Evolutionary conservation across 2,329 filamentous ascomycete genomes (phyloP).

Genomic region (Diaporthe helianthi): DNA sequence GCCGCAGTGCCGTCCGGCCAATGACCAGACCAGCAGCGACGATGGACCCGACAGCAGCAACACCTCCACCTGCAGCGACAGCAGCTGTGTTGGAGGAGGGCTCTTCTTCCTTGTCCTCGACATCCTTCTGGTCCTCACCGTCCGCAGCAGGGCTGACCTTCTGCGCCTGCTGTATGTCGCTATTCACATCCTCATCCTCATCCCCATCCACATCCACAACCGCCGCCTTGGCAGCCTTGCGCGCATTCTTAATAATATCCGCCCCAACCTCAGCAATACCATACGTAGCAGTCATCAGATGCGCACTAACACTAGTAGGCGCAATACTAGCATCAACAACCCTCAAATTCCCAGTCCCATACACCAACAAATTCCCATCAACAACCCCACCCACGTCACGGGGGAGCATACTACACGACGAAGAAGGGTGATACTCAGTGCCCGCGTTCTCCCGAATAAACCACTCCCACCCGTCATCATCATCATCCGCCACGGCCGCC

Average conservation of each 20-base stretch:
- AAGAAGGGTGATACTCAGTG: conserved; percentile 48
- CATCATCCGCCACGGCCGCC: conserved; percentile 38
- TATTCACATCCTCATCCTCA: background rate
- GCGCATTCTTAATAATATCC: conserved; percentile 22
- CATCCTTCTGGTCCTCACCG: background rate
- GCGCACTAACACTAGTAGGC: conserved; percentile 44
- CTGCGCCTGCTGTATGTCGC: conserved; percentile 1
- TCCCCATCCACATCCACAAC: too few species aligned
- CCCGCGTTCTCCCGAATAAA: conserved; percentile 37
- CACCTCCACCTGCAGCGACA: background rate
- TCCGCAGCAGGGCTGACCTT: background rate
- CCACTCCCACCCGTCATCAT: conserved; percentile 38
- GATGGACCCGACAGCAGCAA: background rate
- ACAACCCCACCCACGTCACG: conserved; percentile 53
- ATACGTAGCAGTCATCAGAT: conserved; percentile 40
- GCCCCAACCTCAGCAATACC: conserved; percentile 39
- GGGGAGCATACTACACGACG: conserved; percentile 55
- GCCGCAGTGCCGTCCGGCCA: conserved; percentile 2
- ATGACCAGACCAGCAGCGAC: background rate
- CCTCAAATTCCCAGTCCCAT: conserved; percentile 51
- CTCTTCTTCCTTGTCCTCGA: background rate
- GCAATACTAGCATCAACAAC: conserved; percentile 55
- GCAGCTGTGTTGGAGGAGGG: background rate
- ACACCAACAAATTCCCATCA: conserved; percentile 49
- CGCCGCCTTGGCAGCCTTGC: background rate